Percentiles rank a stretch among this genome's conserved stretches.
Conservation (phyloP, 352 stramenopile genomes). For the Globisporangium ultimum region DNA sequence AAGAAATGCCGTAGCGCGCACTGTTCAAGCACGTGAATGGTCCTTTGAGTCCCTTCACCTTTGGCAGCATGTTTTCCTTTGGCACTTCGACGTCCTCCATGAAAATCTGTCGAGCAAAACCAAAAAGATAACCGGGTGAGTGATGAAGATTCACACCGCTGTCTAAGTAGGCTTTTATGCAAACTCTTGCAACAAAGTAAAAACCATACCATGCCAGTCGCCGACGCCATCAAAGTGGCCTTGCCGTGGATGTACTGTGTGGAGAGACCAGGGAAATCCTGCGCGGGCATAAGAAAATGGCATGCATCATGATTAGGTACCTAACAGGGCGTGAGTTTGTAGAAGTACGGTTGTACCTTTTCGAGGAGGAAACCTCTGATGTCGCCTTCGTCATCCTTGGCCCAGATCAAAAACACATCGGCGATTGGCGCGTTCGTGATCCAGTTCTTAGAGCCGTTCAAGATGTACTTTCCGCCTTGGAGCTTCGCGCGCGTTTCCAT, state of each 20-base stretch:
- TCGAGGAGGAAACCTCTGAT: constrained; percentile 96
- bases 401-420: constrained; percentile 97
- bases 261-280: constrained; percentile 89
- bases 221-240: constrained; percentile 92
- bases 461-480: constrained; percentile 90
- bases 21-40: constrained; percentile 98
- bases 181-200: too few relatives aligned
- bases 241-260: constrained; percentile 97
- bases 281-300: background rate
- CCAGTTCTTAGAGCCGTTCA: constrained; percentile 94
- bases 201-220: constrained; percentile 88
- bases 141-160: too few relatives aligned
- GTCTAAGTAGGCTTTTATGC: too few relatives aligned
- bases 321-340: too few relatives aligned
- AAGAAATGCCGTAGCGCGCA: constrained; percentile 96
- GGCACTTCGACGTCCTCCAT: constrained; percentile 96
- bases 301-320: too few relatives aligned
- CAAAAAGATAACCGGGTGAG: background rate
- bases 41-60: constrained; percentile 89
- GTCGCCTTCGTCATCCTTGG: constrained; percentile 92
- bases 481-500: constrained; percentile 95
- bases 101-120: constrained; percentile 79
- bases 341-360: constrained; percentile 40
- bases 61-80: constrained; percentile 91
- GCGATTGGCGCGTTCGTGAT: constrained; percentile 98